phyloP scores from a whole-genome alignment of 2,329 filamentous ascomycete species.

The Talaromyces amestolkiae region DNA sequence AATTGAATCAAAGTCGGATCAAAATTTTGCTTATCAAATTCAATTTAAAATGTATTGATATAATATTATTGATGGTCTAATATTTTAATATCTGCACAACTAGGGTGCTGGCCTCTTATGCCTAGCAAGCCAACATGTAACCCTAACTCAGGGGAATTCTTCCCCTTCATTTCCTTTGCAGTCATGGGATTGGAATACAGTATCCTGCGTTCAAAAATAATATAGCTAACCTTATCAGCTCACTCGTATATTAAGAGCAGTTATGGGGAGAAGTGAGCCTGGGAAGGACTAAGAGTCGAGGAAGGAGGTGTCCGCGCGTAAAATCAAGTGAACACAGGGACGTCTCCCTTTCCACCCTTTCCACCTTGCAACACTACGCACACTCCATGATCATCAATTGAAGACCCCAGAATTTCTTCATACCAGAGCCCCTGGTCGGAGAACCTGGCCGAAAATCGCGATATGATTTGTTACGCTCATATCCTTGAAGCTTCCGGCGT shows the following conservation, averaged over 20 bases:
- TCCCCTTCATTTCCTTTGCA: neutral
- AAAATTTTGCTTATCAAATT: neutral
- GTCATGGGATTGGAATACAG: neutral
- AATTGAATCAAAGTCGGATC: neutral
- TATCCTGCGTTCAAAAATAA: too few relatives aligned
- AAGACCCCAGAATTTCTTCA: neutral
- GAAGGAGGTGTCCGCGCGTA: neutral
- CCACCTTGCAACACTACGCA: neutral
- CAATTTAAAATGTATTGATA: neutral
- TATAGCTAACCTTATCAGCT: neutral
- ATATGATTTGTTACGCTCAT: neutral
- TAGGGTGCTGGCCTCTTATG: too few relatives aligned
- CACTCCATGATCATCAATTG: neutral
- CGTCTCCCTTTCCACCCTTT: neutral
- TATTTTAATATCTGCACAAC: too few relatives aligned
- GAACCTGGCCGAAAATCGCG: neutral
- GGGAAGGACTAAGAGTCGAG: neutral
- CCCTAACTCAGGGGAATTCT: neutral
- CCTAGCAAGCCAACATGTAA: neutral
- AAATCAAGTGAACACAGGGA: neutral
- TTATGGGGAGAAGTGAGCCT: neutral
- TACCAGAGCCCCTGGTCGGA: neutral
- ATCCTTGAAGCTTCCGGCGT: neutral
- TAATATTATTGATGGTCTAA: neutral
- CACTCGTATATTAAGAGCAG: neutral